Evolutionary conservation across 2,329 filamentous ascomycete species (phyloP), one percentile per base, ranked within the genome.

Genomic region (Nigrospora sphaerica): DNA sequence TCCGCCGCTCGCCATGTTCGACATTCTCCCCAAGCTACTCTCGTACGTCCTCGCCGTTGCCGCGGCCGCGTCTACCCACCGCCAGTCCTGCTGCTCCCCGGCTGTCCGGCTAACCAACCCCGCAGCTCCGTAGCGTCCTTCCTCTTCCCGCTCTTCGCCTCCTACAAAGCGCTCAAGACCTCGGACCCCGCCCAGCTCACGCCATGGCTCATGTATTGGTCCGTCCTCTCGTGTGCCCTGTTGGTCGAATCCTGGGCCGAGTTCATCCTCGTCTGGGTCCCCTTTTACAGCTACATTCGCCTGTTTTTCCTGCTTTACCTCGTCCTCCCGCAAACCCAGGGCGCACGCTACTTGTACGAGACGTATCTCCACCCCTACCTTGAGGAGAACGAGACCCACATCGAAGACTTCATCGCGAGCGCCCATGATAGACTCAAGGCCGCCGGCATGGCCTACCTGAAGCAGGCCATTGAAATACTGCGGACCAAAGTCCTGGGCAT

Each of bases 121-220:
- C 35, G 44, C 63, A 95, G 90, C 63, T 92, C 88, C 52, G 68
- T 92, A 64, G 83, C 87, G 49, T 95, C 91, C 47, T 90, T 95
- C 62, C 82, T 96, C 62, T 95, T 97, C 64, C 93, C 93, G 44
- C 82, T 96, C 53, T 97, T 95, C 71, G 91, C 92, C 55, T 95
- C 92, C 53, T 97, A 96, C 78, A 97, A 97, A 75, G 92, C 93
- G 42, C 85, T 98, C 62, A 92, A 93, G 70, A 91, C 89, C 14
- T 86, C 86, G 44, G 88, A 96, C 66, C 90, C 91, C 2, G 85
- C 88, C 34, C 83, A 95, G 62, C 78, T 96, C 49, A 88, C 88
- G 53, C 92, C 92, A 83, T 98, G 93, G 93, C 80, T 97, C 55
- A 97, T 97, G 86, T 98, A 97, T 78, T 98, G 92, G 86, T 89